Percentiles rank a stretch among this genome's conserved stretches.
These are phyloP conservation scores for Calonectria naviculata DNA, from an alignment of 2,329 filamentous ascomycete genomes.

Conservation along the genomic window DNA sequence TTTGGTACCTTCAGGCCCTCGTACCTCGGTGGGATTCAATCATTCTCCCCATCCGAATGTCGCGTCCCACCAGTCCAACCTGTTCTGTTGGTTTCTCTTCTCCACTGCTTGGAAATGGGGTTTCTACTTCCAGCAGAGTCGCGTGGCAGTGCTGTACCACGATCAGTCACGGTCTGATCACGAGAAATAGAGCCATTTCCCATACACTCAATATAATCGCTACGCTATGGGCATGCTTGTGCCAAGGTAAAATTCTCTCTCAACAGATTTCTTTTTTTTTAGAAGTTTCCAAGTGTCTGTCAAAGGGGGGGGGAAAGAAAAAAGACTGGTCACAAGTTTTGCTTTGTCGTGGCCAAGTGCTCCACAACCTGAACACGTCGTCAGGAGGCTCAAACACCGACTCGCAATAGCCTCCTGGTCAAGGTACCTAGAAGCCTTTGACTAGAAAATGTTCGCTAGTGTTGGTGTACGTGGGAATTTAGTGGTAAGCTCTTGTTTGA, in stretches of 20 bases:
- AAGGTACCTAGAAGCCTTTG: not conserved
- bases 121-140: not conserved
- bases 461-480: not conserved
- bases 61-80: not conserved
- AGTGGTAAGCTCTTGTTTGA: not conserved
- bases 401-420: not conserved
- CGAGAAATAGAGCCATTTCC: not conserved
- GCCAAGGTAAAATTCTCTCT: not conserved
- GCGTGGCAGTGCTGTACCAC: not conserved
- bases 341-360: constrained; percentile 7
- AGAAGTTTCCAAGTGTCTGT: no score
- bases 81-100: not conserved
- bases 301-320: not conserved
- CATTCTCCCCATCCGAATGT: not conserved
- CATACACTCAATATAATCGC: not conserved
- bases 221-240: not conserved
- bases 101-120: not conserved
- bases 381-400: not conserved
- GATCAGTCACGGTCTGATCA: not conserved
- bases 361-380: constrained; percentile 1
- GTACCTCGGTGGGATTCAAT: not conserved
- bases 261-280: not conserved
- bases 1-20: not conserved
- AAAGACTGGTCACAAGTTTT: constrained; percentile 3
- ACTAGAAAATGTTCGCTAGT: not conserved